Conservation (phyloP, 441 rosid species). For the Lepidium campestre region DNA sequence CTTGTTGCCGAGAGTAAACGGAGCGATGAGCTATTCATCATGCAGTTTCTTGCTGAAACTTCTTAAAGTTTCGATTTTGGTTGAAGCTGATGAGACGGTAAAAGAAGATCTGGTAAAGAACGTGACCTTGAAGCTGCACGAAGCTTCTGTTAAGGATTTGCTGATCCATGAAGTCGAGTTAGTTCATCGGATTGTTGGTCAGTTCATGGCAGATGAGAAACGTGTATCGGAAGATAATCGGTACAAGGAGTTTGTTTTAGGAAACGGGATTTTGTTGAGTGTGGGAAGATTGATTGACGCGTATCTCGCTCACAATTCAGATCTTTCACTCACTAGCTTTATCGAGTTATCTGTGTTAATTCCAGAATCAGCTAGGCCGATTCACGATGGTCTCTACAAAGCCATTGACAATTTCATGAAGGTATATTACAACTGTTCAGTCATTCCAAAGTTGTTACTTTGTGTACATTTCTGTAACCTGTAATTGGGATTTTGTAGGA, state of each 20-base stretch:
- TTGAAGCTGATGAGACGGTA: constrained; percentile 47
- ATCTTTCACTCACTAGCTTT: constrained; percentile 48
- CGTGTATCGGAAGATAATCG: constrained; percentile 29
- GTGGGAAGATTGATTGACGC: constrained; percentile 73
- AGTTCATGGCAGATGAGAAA: constrained; percentile 42
- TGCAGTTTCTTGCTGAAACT: constrained; percentile 83
- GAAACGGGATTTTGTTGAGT: constrained; percentile 44
- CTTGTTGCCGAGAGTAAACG: constrained; percentile 63
- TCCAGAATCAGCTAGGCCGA: constrained; percentile 71
- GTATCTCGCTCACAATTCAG: constrained; percentile 46
- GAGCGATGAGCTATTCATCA: constrained; percentile 42
- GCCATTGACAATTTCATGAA: constrained; percentile 78
- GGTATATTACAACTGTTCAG: constrained; percentile 31
- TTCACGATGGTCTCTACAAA: constrained; percentile 79
- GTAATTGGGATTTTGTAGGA: constrained; percentile 40
- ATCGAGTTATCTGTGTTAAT: constrained; percentile 49
- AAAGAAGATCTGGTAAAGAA: constrained; percentile 55
- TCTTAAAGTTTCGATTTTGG: constrained; percentile 59
- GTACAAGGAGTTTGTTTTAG: constrained; percentile 39
- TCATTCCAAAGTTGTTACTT: not conserved
- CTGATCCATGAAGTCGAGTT: constrained; percentile 69
- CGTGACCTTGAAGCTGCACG: constrained; percentile 61
- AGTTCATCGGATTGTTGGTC: constrained; percentile 53
- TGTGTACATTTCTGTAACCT: not conserved
- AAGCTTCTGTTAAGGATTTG: constrained; percentile 71